A percentile compares a stretch with the other conserved stretches of the same genome.
Evolutionary conservation across 1,284 basidiomycete genomes (phyloP).

Genomic region (Moesziomyces sp.): DNA sequence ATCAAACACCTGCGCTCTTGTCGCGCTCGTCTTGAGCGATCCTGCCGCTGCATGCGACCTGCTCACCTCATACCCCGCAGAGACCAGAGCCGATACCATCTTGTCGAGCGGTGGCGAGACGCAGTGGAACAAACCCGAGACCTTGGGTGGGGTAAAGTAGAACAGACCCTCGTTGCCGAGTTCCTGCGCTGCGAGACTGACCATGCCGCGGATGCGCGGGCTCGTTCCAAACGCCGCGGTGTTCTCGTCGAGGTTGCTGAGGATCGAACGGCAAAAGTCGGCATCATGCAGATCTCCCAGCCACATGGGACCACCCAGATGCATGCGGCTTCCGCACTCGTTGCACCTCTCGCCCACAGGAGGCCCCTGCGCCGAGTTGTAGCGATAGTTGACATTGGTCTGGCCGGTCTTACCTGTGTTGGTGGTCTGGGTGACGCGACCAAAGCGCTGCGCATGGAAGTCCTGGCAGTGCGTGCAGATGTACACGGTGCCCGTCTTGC

Average conservation of each 20-base stretch:
- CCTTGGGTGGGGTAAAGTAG: slow-evolving; percentile 88
- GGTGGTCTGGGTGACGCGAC: slow-evolving; percentile 37
- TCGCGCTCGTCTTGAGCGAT: slow-evolving; percentile 89
- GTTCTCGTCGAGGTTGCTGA: slow-evolving; percentile 77
- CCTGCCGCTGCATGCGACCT: slow-evolving; percentile 89
- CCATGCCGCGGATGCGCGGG: slow-evolving; percentile 91
- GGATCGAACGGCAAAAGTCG: slow-evolving; percentile 78
- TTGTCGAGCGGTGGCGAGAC: slow-evolving; percentile 47
- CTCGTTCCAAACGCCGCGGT: slow-evolving; percentile 77
- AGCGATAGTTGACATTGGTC: slow-evolving; percentile 71
- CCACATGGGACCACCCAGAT: slow-evolving; percentile 94
- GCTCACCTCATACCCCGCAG: slow-evolving; percentile 85
- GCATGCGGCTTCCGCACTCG: slow-evolving; percentile 75
- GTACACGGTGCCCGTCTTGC: slow-evolving; percentile 60
- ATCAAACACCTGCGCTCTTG: slow-evolving; percentile 80
- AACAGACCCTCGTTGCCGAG: slow-evolving; percentile 75
- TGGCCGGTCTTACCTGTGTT: slow-evolving; percentile 52
- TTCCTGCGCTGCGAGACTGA: slow-evolving; percentile 87
- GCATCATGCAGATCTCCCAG: slow-evolving; percentile 84
- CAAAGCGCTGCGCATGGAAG: slow-evolving; percentile 56
- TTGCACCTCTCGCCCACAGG: slow-evolving; percentile 76
- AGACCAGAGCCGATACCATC: slow-evolving; percentile 82
- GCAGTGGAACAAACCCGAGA: slow-evolving; percentile 85
- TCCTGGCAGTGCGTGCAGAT: slow-evolving; percentile 59
- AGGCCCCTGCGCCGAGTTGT: slow-evolving; percentile 76